Evolutionary conservation across 169 alveolate species (phyloP), one percentile per base, ranked within the genome.

Genomic region (Eimeria praecox): DNA sequence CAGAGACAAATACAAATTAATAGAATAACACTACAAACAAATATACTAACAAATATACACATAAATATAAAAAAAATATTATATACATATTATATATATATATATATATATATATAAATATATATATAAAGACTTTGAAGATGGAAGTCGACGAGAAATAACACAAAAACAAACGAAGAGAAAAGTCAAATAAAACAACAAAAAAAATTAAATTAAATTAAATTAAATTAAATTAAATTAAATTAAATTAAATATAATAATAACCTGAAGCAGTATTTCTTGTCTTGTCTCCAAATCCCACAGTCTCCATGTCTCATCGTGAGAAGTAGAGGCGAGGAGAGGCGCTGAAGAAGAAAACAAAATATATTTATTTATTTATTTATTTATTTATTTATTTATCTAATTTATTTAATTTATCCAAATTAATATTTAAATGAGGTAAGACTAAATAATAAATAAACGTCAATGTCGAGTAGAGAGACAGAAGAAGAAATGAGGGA

Each of bases 291-390:
- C 98, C 2, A 97, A 86, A 95, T 98, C 99, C 99, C 99, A 99
- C 24, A 98, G 92, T 62, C 99, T 96, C 99, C 99, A 98, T 4
- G 99, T 98, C 49, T 97, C 97, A 96, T 99, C 99, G 96, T 98
- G 97, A n/a, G 99, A 97, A 12, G 97, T 95, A 27, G 97, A 83
- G 27, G 96, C 97, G 35, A 96, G 24, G 38, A 49, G 20, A 33
- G 87, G 66, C 38, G 87, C 94, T 46, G 71, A 52, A 14, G 59
- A 6, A 14, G 6, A 52, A 52, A 9, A 52, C 14, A 52, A 52
- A 14, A 52, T 14, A 82, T 40, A 9, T 52, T 9, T 52, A 6
- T 52, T 14, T 14, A 9, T 52, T 52, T 52, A 9, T 52, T 52
- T 52, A 6, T 52, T 52, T 14, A 9, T 52, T 52, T 52, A 6